These are phyloP conservation scores for Lactarius psammicola DNA, from an alignment of 768 basidiomycete genomes.

Conservation along the genomic window DNA sequence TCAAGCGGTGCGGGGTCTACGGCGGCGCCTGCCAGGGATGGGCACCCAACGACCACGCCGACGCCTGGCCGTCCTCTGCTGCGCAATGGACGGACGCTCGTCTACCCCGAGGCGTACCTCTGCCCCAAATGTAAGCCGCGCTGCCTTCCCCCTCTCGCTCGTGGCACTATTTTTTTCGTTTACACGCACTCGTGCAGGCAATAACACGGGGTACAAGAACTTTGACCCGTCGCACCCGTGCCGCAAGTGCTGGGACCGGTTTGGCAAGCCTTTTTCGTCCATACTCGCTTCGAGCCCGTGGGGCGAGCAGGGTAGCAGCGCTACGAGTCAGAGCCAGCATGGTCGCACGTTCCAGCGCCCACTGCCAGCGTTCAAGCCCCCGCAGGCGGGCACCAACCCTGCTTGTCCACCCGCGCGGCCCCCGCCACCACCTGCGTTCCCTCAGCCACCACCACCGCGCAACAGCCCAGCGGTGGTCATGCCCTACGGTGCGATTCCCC, in stretches of 20 bases:
- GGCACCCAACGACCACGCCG: slow-evolving; percentile 61
- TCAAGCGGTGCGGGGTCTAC: slow-evolving; percentile 12
- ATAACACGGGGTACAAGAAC: slow-evolving; percentile 72
- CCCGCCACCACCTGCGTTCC: not conserved
- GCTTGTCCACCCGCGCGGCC: not conserved
- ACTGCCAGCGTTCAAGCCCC: slow-evolving; percentile 26
- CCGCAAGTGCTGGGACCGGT: slow-evolving; percentile 71
- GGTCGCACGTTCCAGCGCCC: slow-evolving; percentile 28
- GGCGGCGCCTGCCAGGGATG: slow-evolving; percentile 44
- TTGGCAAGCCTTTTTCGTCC: slow-evolving; percentile 58
- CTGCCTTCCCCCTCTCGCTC: not conserved
- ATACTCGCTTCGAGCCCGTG: slow-evolving; percentile 56
- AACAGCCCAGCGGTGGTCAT: slow-evolving; percentile 24
- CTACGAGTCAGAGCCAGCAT: slow-evolving; percentile 1
- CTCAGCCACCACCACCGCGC: not conserved
- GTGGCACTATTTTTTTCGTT: not conserved
- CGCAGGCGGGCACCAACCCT: not conserved
- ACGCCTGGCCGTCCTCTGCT: slow-evolving; percentile 67
- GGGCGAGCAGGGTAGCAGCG: slow-evolving; percentile 21
- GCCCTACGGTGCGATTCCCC: slow-evolving; percentile 33
- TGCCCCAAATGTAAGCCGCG: slow-evolving; percentile 63
- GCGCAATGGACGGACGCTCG: slow-evolving; percentile 56
- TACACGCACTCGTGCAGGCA: slow-evolving; percentile 44
- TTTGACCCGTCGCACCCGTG: slow-evolving; percentile 67
- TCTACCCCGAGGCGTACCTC: slow-evolving; percentile 62